These are phyloP conservation scores for Boletales sp. DNA, from an alignment of 768 basidiomycete genomes.

Conservation along the genomic window DNA sequence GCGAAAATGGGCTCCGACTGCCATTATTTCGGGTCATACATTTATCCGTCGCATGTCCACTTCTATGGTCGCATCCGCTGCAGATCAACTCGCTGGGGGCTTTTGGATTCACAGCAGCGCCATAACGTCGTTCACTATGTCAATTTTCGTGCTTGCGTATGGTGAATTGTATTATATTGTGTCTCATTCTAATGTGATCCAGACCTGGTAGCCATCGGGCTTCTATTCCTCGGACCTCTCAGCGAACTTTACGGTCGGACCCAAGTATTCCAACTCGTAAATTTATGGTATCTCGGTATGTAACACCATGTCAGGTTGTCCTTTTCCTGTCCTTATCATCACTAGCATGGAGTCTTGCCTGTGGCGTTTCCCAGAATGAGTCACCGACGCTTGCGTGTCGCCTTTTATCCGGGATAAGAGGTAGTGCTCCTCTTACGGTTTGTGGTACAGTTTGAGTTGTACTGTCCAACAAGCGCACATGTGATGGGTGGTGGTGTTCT, in stretches of 20 bases:
- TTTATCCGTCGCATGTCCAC: slow-evolving; percentile 70
- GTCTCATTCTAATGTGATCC: neutral
- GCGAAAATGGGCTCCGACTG: slow-evolving; percentile 62
- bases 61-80: slow-evolving; percentile 70
- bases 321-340: neutral
- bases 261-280: slow-evolving; percentile 55
- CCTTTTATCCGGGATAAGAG: slow-evolving; percentile 67
- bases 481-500: slow-evolving; percentile 69
- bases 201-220: slow-evolving; percentile 21
- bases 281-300: slow-evolving; percentile 62
- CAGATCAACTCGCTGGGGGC: slow-evolving; percentile 43
- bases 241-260: slow-evolving; percentile 72
- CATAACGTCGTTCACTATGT: slow-evolving; percentile 55
- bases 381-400: slow-evolving; percentile 63
- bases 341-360: slow-evolving; percentile 58
- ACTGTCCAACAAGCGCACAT: too few relatives aligned
- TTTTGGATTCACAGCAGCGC: slow-evolving; percentile 53
- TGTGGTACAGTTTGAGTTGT: too few relatives aligned
- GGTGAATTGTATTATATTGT: slow-evolving; percentile 34
- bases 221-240: slow-evolving; percentile 51
- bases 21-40: slow-evolving; percentile 62
- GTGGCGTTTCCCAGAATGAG: slow-evolving; percentile 59
- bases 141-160: slow-evolving; percentile 58
- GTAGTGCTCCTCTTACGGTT: slow-evolving; percentile 61
- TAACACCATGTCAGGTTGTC: neutral